Evolutionary conservation across 768 basidiomycete genomes (phyloP), one percentile per base, ranked within the genome.

Genomic region (Kwoniella mangroviensis): DNA sequence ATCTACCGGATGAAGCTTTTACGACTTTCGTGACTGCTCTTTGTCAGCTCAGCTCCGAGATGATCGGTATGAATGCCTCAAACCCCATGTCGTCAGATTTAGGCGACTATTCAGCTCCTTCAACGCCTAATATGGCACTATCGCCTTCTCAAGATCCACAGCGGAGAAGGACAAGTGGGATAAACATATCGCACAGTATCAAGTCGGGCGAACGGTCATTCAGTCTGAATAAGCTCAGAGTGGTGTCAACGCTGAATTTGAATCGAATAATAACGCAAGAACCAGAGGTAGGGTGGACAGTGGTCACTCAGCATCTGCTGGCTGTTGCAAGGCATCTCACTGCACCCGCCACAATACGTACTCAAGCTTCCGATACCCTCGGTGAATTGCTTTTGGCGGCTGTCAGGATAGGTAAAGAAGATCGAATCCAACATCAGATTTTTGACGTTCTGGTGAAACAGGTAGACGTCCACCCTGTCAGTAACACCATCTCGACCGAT

Each of bases 281-380:
- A 12, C 89, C 92, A 0, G 89, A 90, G 13, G 85, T 94, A 12
- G 94, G 92, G 2, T 98, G 95, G 94, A 86, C 90, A 63, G 86
- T 89, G 9, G 89, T 91, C 63, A 94, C 91, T 0, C 85, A 85
- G 1, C 95, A 98, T 79, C 87, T 98, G 1, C 85, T 98, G 1
- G 88, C 87, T 56, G 87, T 96, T 22, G 88, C 94, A 9, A 87
- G 90, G 41, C 88, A 91, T 45, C 82, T 87, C 0, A 86, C 84
- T 21, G 92, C 92, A 0, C 92, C 94, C 0, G 81, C 87, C 0
- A 78, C 86, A 0, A 92, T 97, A 60, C 91, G 95, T 1, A 84
- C 94, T 0, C 96, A 99, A 81, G 93, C 96, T 2, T 92, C 94
- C 0, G 90, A 90, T 9, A 89, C 92, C 0, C 85, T 98, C 2